Evolutionary conservation across 2,329 filamentous ascomycete genomes (phyloP), one percentile per base, ranked within the genome.

Genomic region (Westerdykella ornata): DNA sequence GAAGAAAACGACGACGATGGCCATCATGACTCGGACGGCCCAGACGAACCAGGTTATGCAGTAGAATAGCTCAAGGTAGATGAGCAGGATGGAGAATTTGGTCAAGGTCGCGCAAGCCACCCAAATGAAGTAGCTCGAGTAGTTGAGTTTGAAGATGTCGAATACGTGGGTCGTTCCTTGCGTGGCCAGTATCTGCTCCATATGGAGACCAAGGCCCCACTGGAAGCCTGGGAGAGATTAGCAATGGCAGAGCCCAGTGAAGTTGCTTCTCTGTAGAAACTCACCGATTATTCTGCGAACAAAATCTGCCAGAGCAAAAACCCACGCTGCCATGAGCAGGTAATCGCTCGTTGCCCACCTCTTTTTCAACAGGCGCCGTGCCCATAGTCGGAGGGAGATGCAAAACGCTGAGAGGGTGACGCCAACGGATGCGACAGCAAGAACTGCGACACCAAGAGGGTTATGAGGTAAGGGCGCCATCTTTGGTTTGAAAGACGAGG

Each of bases 371-470:
- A 40, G 18, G 9, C 26, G 17, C 7, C 30, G 16, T 20, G 38
- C 29, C 38, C 30, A 40, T 20, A 40, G 13, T 13, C 38, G 29
- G 4, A 40, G 18, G 18, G 8, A 3, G 30, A 40, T 40, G 32
- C 34, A 35, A 18, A 35, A 13, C 12, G 22, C 30, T 26, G 33
- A 17, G 13, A 35, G 13, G 9, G 31, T 5, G 13, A 32, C 17
- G 16, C 13, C 14, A 19, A 19, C 37, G 8, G 22, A 26, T 2
- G 22, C 22, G 4, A 18, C 14, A 3, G 31, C 9, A 13, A 33
- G 31, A 33, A 33, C 31, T 18, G 31, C 31, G 13, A 33, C 8
- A 7, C 31, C 31, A 33, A 33, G 31, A 4, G 31, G 7, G 14
- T 33, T 33, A 11, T 33, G 16, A 18, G 31, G 31, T 15, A 33